Percentiles rank a stretch among this genome's conserved stretches.
Evolutionary conservation across 129 eudicot species (phyloP).

Genomic region (Lonicera japonica): DNA sequence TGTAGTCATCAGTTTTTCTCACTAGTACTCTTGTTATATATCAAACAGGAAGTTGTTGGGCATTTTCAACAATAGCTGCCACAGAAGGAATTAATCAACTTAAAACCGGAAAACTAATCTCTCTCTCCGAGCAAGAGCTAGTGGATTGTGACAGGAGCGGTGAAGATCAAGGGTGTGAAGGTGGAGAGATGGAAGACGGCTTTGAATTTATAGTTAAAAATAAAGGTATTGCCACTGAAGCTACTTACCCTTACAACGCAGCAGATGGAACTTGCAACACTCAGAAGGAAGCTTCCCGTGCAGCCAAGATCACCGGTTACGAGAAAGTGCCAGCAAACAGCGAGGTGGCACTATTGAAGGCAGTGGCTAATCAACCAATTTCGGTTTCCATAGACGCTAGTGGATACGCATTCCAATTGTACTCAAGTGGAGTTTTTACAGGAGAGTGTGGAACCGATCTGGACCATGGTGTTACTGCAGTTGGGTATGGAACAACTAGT

Average conservation of each 20-base stretch:
- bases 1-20: not conserved
- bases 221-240: not conserved
- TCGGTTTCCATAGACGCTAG: not conserved
- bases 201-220: not conserved
- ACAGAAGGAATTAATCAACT: not conserved
- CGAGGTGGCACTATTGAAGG: not conserved
- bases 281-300: not conserved
- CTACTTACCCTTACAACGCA: not conserved
- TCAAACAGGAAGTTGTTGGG: slow-evolving; percentile 1
- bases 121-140: not conserved
- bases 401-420: not conserved
- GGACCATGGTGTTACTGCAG: slow-evolving; percentile 8
- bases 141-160: not conserved
- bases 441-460: slow-evolving; percentile 3
- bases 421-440: slow-evolving; percentile 11
- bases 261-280: not conserved
- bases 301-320: not conserved
- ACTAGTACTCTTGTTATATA: not conserved
- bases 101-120: not conserved
- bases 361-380: not conserved
- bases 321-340: not conserved
- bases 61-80: not conserved
- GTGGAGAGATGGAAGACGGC: not conserved
- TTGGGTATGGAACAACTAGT: slow-evolving; percentile 5
- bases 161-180: not conserved